Conservation (phyloP, 2,329 filamentous ascomycete species). For the Lachnellula arida region DNA sequence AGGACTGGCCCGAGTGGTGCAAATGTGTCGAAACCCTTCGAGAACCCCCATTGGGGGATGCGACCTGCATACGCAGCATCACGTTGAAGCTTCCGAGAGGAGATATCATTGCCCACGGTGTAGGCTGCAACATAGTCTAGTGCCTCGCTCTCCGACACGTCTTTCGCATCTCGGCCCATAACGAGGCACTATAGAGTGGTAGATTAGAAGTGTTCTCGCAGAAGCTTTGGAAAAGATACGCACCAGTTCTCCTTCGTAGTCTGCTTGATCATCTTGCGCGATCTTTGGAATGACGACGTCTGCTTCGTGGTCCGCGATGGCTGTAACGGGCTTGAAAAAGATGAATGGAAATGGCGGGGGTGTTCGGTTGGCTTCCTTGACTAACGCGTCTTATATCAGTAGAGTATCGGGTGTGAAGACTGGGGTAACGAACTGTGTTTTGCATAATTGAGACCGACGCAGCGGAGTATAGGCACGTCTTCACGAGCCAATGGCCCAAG, state of each 20-base stretch:
- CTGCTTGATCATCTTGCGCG: constrained; percentile 39
- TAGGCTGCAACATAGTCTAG: constrained; percentile 29
- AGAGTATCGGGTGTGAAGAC: not conserved
- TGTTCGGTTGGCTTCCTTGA: constrained; percentile 47
- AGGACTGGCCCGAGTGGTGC: constrained; percentile 40
- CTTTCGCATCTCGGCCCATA: constrained; percentile 43
- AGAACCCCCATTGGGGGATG: constrained; percentile 40
- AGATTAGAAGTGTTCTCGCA: constrained; percentile 29
- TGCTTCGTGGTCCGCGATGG: constrained; percentile 33
- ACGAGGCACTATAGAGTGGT: constrained; percentile 37
- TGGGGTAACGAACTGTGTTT: constrained; percentile 44
- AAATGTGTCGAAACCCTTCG: constrained; percentile 43
- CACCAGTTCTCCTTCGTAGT: constrained; percentile 46
- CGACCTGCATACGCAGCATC: constrained; percentile 41
- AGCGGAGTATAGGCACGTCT: constrained; percentile 51
- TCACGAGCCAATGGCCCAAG: constrained; percentile 29
- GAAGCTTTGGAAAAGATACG: constrained; percentile 23
- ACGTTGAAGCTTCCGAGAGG: constrained; percentile 47
- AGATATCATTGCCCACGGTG: constrained; percentile 52
- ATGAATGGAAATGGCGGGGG: constrained; percentile 47
- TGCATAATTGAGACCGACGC: constrained; percentile 56
- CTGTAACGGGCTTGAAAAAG: constrained; percentile 46
- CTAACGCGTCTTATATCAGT: constrained; percentile 34
- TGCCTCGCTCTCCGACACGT: constrained; percentile 11
- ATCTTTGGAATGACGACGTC: constrained; percentile 44